Conservation (phyloP, 2,329 filamentous ascomycete genomes). For the Zymoseptoria crescenta region DNA sequence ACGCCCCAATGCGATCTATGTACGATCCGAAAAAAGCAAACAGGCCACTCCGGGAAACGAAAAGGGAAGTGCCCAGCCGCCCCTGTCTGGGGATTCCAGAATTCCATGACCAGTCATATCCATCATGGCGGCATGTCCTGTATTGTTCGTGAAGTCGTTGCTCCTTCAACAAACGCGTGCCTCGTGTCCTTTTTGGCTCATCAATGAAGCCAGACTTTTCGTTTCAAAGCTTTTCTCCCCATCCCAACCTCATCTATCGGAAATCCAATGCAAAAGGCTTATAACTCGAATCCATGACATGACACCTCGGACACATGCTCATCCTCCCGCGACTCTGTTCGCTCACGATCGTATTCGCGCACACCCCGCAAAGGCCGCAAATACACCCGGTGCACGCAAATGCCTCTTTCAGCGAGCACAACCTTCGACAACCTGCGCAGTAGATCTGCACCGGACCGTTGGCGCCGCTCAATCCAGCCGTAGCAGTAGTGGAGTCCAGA, state of each 20-base stretch:
- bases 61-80: neutral
- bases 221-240: neutral
- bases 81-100: neutral
- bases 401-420: slow-evolving; percentile 70
- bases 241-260: slow-evolving; percentile 45
- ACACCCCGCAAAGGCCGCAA: slow-evolving; percentile 81
- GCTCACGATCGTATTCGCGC: slow-evolving; percentile 70
- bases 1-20: neutral
- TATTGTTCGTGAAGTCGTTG: neutral
- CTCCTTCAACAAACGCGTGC: neutral
- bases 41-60: neutral
- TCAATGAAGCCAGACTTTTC: too few relatives aligned
- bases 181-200: too few relatives aligned
- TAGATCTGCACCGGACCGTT: slow-evolving; percentile 66
- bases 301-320: slow-evolving; percentile 67
- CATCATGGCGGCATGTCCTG: neutral
- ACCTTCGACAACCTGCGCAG: slow-evolving; percentile 75
- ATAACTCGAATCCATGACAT: slow-evolving; percentile 69
- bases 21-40: neutral
- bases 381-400: slow-evolving; percentile 97
- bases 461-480: neutral
- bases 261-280: slow-evolving; percentile 82
- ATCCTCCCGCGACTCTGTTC: slow-evolving; percentile 63
- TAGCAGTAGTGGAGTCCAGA: neutral
- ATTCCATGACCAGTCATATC: neutral